Percentiles rank a stretch among this genome's conserved stretches.
Conservation (phyloP, 2,329 filamentous ascomycete genomes). For the Colletotrichum sp. region DNA sequence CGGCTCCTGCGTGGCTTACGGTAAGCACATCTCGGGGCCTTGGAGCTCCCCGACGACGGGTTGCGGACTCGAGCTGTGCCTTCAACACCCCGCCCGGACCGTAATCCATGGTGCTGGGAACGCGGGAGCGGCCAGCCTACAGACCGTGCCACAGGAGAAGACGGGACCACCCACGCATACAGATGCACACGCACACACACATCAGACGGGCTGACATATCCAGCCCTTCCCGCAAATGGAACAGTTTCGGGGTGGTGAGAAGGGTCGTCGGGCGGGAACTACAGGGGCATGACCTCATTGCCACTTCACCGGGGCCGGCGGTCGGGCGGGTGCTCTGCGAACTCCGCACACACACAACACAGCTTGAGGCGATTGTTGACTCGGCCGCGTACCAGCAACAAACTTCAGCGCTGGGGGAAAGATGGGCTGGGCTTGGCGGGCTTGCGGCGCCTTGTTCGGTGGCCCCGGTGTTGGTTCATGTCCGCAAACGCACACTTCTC, state of each 20-base stretch:
- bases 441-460: neutral
- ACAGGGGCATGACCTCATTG: slow-evolving; percentile 12
- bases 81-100: neutral
- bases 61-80: neutral
- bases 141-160: neutral
- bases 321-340: slow-evolving; percentile 7
- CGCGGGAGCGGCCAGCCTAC: neutral
- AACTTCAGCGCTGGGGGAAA: neutral
- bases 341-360: neutral
- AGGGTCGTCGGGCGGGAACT: neutral
- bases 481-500: neutral
- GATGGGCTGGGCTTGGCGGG: neutral
- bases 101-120: neutral
- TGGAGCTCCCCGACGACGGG: slow-evolving; percentile 1
- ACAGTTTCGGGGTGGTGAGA: neutral
- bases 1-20: neutral
- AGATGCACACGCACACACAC: neutral
- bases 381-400: neutral
- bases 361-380: neutral
- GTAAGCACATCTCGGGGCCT: neutral
- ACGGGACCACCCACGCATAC: neutral
- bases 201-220: neutral
- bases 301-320: slow-evolving; percentile 1
- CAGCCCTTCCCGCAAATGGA: neutral
- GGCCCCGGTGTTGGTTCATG: neutral